phyloP scores from a whole-genome alignment of 2,329 filamentous ascomycete genomes.

The Fusarium penzigii region DNA sequence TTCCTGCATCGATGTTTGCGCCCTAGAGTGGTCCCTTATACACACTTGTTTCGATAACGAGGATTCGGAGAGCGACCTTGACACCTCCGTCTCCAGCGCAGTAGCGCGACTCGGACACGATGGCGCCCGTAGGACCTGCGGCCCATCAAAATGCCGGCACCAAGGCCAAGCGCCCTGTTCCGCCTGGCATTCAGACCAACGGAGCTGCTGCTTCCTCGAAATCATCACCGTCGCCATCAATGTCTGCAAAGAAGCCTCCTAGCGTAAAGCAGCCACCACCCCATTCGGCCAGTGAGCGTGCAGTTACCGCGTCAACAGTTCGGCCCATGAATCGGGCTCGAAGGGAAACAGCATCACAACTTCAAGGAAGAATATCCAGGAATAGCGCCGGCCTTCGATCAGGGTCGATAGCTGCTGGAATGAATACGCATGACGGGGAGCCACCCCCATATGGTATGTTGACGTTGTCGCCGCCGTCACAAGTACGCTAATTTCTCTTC shows the following conservation, averaged over 20 bases:
- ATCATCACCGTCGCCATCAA: slow-evolving; percentile 60
- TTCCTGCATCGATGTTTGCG: slow-evolving; percentile 24
- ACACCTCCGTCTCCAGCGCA: slow-evolving; percentile 20
- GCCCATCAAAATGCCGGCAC: slow-evolving; percentile 43
- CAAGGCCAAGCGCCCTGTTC: slow-evolving; percentile 70
- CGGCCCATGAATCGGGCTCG: slow-evolving; percentile 59
- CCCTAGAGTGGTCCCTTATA: slow-evolving; percentile 11
- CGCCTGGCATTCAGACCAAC: slow-evolving; percentile 67
- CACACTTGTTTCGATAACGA: slow-evolving; percentile 17
- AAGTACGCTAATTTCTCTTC: slow-evolving; percentile 23
- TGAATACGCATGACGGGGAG: slow-evolving; percentile 39
- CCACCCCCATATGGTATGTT: slow-evolving; percentile 54
- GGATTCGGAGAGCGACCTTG: slow-evolving; percentile 10
- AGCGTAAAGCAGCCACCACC: slow-evolving; percentile 43
- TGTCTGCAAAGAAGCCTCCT: slow-evolving; percentile 57
- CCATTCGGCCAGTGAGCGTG: slow-evolving; percentile 37
- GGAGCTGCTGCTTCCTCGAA: slow-evolving; percentile 54
- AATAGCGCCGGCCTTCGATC: slow-evolving; percentile 53
- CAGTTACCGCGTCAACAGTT: slow-evolving; percentile 42
- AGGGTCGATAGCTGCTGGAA: slow-evolving; percentile 49
- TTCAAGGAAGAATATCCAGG: slow-evolving; percentile 49
- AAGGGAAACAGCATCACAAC: slow-evolving; percentile 53
- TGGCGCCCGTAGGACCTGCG: slow-evolving; percentile 58
- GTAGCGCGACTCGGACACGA: slow-evolving; percentile 38
- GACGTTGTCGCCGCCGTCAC: not conserved